Evolutionary conservation across 208 protist genomes (phyloP).

Genomic region (Angomonas deanei): DNA sequence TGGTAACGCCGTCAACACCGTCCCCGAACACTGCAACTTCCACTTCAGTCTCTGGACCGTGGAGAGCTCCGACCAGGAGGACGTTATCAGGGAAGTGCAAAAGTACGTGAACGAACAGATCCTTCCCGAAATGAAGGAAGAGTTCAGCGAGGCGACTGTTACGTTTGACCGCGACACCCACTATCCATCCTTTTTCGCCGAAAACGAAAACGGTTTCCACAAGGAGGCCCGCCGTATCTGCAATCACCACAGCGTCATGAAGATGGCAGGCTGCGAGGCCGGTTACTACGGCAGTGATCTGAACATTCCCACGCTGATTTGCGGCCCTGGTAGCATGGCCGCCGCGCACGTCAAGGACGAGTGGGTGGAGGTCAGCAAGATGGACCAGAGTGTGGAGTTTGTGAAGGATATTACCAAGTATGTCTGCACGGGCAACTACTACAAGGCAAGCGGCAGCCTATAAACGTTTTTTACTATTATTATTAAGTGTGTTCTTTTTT

Average conservation of each 20-base stretch:
- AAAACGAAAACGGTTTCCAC: neutral
- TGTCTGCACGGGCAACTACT: neutral
- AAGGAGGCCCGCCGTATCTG: neutral
- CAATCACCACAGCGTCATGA: neutral
- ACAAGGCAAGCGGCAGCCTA: neutral
- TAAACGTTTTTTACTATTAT: no score
- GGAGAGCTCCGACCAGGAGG: constrained; percentile 13
- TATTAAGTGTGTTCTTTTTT: no score
- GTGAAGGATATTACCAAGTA: neutral
- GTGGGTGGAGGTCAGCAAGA: neutral
- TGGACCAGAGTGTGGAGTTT: constrained; percentile 6
- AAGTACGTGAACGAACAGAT: constrained; percentile 28
- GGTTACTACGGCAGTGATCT: constrained; percentile 8
- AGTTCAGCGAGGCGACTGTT: constrained; percentile 34
- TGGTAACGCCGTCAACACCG: constrained; percentile 42
- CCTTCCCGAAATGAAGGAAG: constrained; percentile 33
- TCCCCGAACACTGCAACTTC: constrained; percentile 43
- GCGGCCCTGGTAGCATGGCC: neutral
- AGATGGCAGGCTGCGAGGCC: constrained; percentile 3
- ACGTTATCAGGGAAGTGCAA: constrained; percentile 22
- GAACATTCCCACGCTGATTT: constrained; percentile 10
- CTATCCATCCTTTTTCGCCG: constrained; percentile 25
- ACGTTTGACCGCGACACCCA: constrained; percentile 4
- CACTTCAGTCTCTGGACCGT: constrained; percentile 33
- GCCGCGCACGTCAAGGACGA: constrained; percentile 6